Percentiles rank a stretch among this genome's conserved stretches.
Evolutionary conservation across 257 asterid species (phyloP).

Genomic region (Oldenlandia corymbosa): DNA sequence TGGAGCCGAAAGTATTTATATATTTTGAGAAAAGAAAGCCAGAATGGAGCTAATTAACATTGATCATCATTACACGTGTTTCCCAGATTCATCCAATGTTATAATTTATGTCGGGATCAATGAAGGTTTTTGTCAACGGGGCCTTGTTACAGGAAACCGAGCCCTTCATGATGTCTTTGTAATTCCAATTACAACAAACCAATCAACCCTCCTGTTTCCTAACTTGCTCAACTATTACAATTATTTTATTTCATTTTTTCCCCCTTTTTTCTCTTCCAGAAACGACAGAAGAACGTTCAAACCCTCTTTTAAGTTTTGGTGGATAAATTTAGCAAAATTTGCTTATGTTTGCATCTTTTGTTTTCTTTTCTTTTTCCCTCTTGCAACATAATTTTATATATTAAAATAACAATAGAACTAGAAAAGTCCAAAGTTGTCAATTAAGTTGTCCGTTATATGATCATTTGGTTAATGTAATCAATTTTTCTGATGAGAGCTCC

Average conservation of each 20-base stretch:
- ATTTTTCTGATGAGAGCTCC: too few relatives aligned
- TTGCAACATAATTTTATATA: too few relatives aligned
- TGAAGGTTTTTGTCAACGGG: conserved; percentile 11
- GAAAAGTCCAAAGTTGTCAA: too few relatives aligned
- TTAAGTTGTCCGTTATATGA: too few relatives aligned
- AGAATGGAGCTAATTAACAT: not conserved
- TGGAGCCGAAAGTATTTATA: too few relatives aligned
- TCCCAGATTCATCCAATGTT: conserved; percentile 2
- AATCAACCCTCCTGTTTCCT: conserved; percentile 4
- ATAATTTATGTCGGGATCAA: conserved; percentile 17
- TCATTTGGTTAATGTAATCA: too few relatives aligned
- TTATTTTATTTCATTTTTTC: not conserved
- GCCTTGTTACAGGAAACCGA: not conserved
- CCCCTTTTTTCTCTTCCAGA: not conserved
- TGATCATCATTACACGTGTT: conserved; percentile 14
- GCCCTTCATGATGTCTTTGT: not conserved
- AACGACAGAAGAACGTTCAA: conserved; percentile 23
- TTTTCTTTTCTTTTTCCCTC: not conserved
- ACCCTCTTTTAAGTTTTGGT: not conserved
- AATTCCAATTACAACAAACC: conserved; percentile 1
- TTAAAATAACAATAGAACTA: too few relatives aligned
- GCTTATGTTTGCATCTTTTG: not conserved
- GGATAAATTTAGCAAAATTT: not conserved
- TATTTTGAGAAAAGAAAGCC: too few relatives aligned
- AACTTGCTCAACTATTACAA: not conserved